Evolutionary conservation across 164 flowering plant genomes (phyloP), one percentile per base, ranked within the genome.

Genomic region (Stephania yunnanensis): DNA sequence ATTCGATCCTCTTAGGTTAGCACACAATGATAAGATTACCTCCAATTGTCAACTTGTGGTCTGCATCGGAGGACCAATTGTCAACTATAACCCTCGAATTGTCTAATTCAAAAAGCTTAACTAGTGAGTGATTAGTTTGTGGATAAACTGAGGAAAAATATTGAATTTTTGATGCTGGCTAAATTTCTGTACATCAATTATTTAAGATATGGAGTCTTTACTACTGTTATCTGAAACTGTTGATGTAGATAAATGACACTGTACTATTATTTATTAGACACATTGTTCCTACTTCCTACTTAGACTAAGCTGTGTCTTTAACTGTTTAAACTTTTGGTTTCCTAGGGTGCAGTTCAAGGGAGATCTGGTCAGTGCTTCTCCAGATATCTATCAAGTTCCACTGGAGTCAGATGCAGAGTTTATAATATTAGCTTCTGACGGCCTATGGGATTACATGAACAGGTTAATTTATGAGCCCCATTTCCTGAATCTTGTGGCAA

Each of bases 361-460:
- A 65, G 97, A 95, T 81, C 86, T 93, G 86, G 89, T 95, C 63
- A 82, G 85, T 74, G 89, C 97, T 69, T 75, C 83, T 73, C 99
- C 98, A 75, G 98, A 95, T 74, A 75, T 91, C 65, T 87, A 73
- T 73, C 87, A 87, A 83, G 86, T 86, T 46, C 55, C 81, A 80
- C 90, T 95, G 45, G 92, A 89, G 53, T 77, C 91, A 65, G 99
- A 92, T 84, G 87, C 86, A 70, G 99, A 93, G 78, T 93, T 92
- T 76, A 10, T 93, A 73, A 22, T 95, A 42, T 84, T 95, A 80
- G 98, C 99, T 70, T 90, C 98, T 74, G 99, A 95, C 87, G 99
- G 99, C 58, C 85, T 95, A 71, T 95, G 97, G 99, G 99, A 95
- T 83, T 95, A 95, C 86, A 88, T 95, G 78, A 91, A 83, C 75